Evolutionary conservation across 768 basidiomycete genomes (phyloP), one percentile per base, ranked within the genome.

Genomic region (Lactarius psammicola): DNA sequence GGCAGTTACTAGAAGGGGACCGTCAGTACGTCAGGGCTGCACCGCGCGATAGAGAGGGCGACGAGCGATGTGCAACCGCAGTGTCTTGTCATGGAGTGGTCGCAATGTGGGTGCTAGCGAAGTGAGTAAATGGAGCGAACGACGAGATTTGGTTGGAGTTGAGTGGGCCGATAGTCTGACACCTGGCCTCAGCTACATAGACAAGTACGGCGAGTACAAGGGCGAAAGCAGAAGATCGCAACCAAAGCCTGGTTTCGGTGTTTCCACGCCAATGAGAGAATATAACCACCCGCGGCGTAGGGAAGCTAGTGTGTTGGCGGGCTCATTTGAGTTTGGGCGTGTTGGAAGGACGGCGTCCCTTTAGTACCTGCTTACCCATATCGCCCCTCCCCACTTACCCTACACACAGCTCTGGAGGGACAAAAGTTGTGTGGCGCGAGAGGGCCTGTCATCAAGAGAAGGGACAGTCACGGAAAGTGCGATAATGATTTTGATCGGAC

Each of bases 1-100:
- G 56, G 69, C 84, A 85, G 70, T 82, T 78, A 72, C 81, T 82
- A 40, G 13, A 13, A 31, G 31, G 55, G 13, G 3, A 10, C 10
- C 56, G 18, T 58, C 33, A 59, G 38, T 20, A 42, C 23, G 4
- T 4, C n/a, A 31, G 1, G 18, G 49, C 33, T 11, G 13, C 33
- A 49, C 20, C 28, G 42, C 15, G 30, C 8, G 20, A 26, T 10
- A n/a, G 20, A 11, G 4, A 8, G 34, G 23, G n/a, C 10, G 10
- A 8, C n/a, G 13, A 26, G 18, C 9, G 20, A 66, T 70, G n/a
- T 70, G 66, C 75, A 60, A 0, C 76, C 76, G 51, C 76, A 77
- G 6, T 66, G 40, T 15, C 54, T 38, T 11, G 75, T 75, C 46
- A 59, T 65, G 7, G 73, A 68, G 20, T 75, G 62, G 8, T 66